A percentile compares a stretch with the other conserved stretches of the same genome.
These are phyloP conservation scores for Forsythia viridissima DNA, from an alignment of 257 asterid genomes.

Conservation along the genomic window DNA sequence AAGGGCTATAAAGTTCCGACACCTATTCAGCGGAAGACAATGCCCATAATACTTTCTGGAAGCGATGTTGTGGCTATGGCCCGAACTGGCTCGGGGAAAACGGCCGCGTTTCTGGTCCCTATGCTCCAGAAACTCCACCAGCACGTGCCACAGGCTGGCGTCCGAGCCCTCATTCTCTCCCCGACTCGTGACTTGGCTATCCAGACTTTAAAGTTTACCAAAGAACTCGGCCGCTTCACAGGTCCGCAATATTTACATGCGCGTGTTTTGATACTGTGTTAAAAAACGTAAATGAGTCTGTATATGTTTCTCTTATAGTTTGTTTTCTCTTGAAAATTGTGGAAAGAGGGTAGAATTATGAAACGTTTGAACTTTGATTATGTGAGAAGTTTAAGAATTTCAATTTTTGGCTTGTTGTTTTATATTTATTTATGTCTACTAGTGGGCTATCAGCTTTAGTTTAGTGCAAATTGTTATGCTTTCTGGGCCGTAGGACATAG, in stretches of 20 bases:
- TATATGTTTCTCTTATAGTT: not conserved
- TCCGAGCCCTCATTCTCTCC: constrained; percentile 82
- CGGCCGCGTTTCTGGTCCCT: constrained; percentile 88
- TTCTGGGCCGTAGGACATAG: not conserved
- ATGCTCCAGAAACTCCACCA: constrained; percentile 92
- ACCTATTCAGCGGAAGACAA: constrained; percentile 88
- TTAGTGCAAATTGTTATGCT: not conserved
- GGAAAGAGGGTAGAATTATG: not conserved
- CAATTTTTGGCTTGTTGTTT: not conserved
- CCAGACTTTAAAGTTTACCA: constrained; percentile 79
- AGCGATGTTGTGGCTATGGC: constrained; percentile 98
- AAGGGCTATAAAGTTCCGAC: constrained; percentile 93
- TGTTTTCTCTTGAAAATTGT: not conserved
- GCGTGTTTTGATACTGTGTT: not conserved
- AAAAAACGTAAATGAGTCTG: not conserved
- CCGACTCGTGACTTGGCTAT: constrained; percentile 96
- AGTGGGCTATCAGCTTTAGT: not conserved
- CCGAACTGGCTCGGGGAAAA: constrained; percentile 92
- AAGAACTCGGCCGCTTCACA: constrained; percentile 81
- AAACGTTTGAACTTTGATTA: not conserved
- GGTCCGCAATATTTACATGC: constrained; percentile 40
- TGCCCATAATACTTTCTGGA: constrained; percentile 79
- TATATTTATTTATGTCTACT: not conserved
- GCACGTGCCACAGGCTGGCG: constrained; percentile 89
- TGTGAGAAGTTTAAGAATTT: not conserved